Evolutionary conservation across 192 early-diverging fungal species (phyloP), one percentile per base, ranked within the genome.

Genomic region (Lobosporangium transversale): DNA sequence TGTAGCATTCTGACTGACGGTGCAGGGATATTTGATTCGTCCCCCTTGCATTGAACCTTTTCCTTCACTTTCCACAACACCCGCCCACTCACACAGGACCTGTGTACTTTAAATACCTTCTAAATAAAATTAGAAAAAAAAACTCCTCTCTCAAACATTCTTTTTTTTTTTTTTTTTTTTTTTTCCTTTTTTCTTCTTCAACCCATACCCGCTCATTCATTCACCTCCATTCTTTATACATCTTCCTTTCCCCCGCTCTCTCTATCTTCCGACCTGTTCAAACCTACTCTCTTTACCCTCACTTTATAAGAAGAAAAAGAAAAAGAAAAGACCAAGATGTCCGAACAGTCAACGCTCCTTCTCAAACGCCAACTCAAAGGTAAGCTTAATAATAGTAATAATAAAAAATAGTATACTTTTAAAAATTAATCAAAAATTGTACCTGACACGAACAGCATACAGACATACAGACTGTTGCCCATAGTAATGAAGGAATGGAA

Each of bases 291-390:
- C 14, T 40, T 40, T 14, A 10, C 37, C 37, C 37, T 57, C 17
- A 33, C 29, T 53, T n/a, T 49, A 21, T n/a, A 42, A 42, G 17
- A 50, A 9, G 14, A 24, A 9, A 50, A 50, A 47, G n/a, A 4
- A 27, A 50, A 50, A 15, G 21, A 27, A 14, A 20, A 20, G 44
- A 50, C 24, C 24, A n/a, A 42, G 7, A 51, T 36, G 54, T 33
- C 60, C 17, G 11, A 36, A 26, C 70, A 66, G 30, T 75, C 70
- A 27, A 42, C 30, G 3, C 63, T 75, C 15, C 57, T 75, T 17
- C 33, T 75, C 31, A 40, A 59, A 31, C 57, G 51, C n/a, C 70
- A 75, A 52, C 70, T 75, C 63, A 65, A 53, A 47, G 70, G 70
- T 66, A 66, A 50, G 47, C 24, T 23, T 10, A 40, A 40, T 7